phyloP scores from a whole-genome alignment of 2,329 filamentous ascomycete species.

The Colletotrichum eleusines region DNA sequence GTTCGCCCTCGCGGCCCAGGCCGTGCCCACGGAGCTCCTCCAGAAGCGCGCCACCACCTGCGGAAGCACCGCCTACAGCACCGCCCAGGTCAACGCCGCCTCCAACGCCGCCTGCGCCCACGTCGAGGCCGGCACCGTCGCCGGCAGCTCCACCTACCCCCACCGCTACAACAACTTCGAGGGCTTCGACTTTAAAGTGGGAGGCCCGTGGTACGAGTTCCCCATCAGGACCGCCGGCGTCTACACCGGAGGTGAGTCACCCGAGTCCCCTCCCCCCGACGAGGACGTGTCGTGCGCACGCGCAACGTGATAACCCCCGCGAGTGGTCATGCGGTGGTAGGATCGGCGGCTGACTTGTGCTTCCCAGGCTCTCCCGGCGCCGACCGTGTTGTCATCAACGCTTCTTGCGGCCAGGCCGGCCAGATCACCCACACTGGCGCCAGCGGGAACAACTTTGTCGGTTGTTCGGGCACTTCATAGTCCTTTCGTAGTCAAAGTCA shows the following conservation, averaged over 20 bases:
- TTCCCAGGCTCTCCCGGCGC: constrained; percentile 72
- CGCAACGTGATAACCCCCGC: too few relatives aligned
- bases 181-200: constrained; percentile 69
- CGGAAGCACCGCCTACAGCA: constrained; percentile 65
- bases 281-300: background rate
- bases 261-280: background rate
- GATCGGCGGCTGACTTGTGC: constrained; percentile 1
- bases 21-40: constrained; percentile 29
- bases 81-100: constrained; percentile 62
- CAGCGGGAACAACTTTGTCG: constrained; percentile 75
- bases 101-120: constrained; percentile 65
- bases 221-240: constrained; percentile 68
- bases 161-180: constrained; percentile 74
- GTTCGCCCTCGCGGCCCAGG: constrained; percentile 37
- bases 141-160: constrained; percentile 61
- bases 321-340: background rate
- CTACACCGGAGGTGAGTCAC: constrained; percentile 68
- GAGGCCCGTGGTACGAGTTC: constrained; percentile 73
- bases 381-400: constrained; percentile 76
- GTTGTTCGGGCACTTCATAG: constrained; percentile 43
- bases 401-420: constrained; percentile 67
- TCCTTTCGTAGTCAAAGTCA: too few relatives aligned
- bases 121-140: constrained; percentile 54
- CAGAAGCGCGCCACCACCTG: constrained; percentile 60
- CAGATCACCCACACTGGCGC: constrained; percentile 80